Conservation (phyloP, 768 basidiomycete species). For the Xerocomellus amylosporus region DNA sequence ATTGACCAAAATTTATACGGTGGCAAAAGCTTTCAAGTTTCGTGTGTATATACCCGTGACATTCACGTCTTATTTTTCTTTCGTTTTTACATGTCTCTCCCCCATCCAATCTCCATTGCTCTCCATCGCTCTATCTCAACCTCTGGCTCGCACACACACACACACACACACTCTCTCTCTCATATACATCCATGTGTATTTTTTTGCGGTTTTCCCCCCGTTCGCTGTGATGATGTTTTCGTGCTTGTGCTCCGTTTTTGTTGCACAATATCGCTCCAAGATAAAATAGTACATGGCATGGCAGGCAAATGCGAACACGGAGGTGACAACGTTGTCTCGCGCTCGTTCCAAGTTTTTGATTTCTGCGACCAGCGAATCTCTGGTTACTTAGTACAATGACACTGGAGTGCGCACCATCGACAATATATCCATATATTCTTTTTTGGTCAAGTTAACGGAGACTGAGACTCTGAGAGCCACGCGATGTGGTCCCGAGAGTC, state of each 20-base stretch:
- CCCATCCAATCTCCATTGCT: slow-evolving; percentile 2
- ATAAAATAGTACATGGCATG: not conserved
- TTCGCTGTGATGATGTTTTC: not conserved
- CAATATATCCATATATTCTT: not conserved
- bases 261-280: not conserved
- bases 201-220: not conserved
- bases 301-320: not conserved
- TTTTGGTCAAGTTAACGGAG: not conserved
- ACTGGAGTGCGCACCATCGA: too few species aligned
- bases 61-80: not conserved
- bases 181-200: slow-evolving; percentile 19
- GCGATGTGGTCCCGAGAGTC: not conserved
- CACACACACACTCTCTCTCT: slow-evolving; percentile 2
- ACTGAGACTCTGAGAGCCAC: not conserved
- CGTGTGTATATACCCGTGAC: slow-evolving; percentile 20
- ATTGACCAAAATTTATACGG: slow-evolving; percentile 1
- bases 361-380: too few species aligned
- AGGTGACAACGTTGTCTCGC: not conserved
- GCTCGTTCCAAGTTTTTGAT: not conserved
- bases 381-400: too few species aligned
- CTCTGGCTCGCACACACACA: not conserved
- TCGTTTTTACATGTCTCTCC: not conserved
- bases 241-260: not conserved
- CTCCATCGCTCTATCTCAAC: slow-evolving; percentile 10
- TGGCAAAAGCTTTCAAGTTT: slow-evolving; percentile 2